Percentiles rank a stretch among this genome's conserved stretches.
Conservation (phyloP, 805 yeast genomes). For the Metschnikowia corniflorae region DNA sequence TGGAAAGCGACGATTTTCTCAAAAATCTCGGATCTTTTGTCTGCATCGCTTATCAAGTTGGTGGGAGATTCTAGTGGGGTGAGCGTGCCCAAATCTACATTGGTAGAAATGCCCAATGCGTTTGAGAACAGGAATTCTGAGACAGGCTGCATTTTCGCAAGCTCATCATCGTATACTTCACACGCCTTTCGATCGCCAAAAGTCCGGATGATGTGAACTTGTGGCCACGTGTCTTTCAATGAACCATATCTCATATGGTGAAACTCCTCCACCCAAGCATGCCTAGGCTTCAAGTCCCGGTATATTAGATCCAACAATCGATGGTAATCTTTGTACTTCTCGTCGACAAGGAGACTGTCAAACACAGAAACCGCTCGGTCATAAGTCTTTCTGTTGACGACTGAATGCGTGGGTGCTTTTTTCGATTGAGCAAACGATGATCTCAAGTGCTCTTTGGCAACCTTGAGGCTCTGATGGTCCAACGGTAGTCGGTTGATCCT, state of each 20-base stretch:
- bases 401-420: slow-evolving; percentile 10
- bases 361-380: slow-evolving; percentile 12
- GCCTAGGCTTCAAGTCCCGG: slow-evolving; percentile 14
- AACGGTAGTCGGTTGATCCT: slow-evolving; percentile 31
- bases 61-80: slow-evolving; percentile 3
- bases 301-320: slow-evolving; percentile 28
- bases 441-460: slow-evolving; percentile 15
- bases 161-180: slow-evolving; percentile 16
- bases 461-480: slow-evolving; percentile 15
- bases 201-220: slow-evolving; percentile 30
- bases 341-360: slow-evolving; percentile 28
- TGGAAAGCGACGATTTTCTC: slow-evolving; percentile 17
- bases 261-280: slow-evolving; percentile 23
- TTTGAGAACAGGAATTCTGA: slow-evolving; percentile 11
- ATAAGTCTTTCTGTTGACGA: slow-evolving; percentile 15
- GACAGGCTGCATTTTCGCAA: slow-evolving; percentile 10
- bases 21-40: not conserved
- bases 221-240: slow-evolving; percentile 32
- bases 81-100: slow-evolving; percentile 1
- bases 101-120: slow-evolving; percentile 8
- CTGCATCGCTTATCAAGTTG: no score
- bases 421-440: slow-evolving; percentile 12
- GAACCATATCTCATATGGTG: slow-evolving; percentile 18
- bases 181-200: slow-evolving; percentile 15
- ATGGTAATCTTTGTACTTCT: slow-evolving; percentile 24